Conservation (phyloP, 2,329 filamentous ascomycete species). For the Botrytis sinoallii region DNA sequence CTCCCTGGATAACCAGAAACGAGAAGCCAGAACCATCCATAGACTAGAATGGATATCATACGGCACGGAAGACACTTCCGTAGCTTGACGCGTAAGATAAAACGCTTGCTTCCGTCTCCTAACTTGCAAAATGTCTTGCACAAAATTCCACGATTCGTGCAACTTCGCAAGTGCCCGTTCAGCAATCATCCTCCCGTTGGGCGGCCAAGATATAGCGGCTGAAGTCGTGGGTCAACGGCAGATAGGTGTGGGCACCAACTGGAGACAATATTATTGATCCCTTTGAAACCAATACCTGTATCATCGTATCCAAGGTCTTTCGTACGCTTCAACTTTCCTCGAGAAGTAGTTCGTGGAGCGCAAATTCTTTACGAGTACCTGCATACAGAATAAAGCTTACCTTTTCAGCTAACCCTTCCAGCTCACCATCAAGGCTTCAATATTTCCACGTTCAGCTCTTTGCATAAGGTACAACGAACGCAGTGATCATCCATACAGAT, state of each 20-base stretch:
- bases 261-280: background rate
- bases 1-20: background rate
- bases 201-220: slow-evolving; percentile 12
- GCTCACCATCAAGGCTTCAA: background rate
- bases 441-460: slow-evolving; percentile 1
- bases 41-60: background rate
- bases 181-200: background rate
- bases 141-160: slow-evolving; percentile 13
- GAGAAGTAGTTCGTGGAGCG: background rate
- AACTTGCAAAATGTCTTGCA: slow-evolving; percentile 11
- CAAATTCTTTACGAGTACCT: slow-evolving; percentile 10
- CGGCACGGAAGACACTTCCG: slow-evolving; percentile 4
- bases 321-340: background rate
- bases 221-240: slow-evolving; percentile 11
- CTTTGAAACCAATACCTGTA: background rate
- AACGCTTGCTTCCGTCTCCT: background rate
- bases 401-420: background rate
- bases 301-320: background rate
- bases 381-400: slow-evolving; percentile 7
- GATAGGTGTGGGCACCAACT: background rate
- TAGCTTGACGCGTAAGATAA: slow-evolving; percentile 10
- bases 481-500: background rate
- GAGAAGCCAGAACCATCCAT: background rate
- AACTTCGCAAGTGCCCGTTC: slow-evolving; percentile 13
- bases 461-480: background rate